phyloP scores from a whole-genome alignment of 495 filamentous ascomycete genomes.

The Trichoderma parareesei region DNA sequence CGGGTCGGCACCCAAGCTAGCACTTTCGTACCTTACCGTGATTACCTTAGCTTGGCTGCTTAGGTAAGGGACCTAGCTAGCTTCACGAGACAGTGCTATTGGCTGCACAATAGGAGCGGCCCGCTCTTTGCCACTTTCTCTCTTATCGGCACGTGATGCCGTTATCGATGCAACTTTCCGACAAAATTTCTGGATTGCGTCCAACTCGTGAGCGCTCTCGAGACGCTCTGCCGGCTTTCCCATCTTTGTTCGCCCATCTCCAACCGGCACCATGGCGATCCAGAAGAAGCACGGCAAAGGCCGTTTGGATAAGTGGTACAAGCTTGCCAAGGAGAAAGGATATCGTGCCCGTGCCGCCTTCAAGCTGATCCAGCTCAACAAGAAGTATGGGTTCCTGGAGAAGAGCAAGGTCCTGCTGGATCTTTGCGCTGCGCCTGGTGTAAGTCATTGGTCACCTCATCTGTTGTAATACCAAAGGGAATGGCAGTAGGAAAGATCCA shows the following conservation, averaged over 20 bases:
- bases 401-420: slow-evolving; percentile 93
- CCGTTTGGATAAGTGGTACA: slow-evolving; percentile 92
- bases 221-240: not conserved
- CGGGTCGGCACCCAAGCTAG: not conserved
- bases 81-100: too few species aligned
- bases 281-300: slow-evolving; percentile 99
- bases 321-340: slow-evolving; percentile 93
- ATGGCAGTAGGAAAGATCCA: too few species aligned
- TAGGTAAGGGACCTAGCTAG: too few species aligned
- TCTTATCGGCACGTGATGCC: slow-evolving; percentile 12
- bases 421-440: slow-evolving; percentile 93
- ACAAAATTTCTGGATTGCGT: slow-evolving; percentile 1
- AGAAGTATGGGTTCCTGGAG: slow-evolving; percentile 96
- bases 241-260: not conserved
- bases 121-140: not conserved
- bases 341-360: slow-evolving; percentile 95
- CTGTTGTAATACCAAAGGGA: not conserved
- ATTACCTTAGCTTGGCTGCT: too few species aligned
- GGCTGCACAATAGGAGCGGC: too few species aligned
- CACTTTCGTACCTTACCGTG: too few species aligned
- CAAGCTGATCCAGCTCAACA: slow-evolving; percentile 97
- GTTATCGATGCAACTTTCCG: not conserved
- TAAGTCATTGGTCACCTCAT: slow-evolving; percentile 36
- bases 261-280: slow-evolving; percentile 62
- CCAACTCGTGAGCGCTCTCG: not conserved